A percentile compares a stretch with the other conserved stretches of the same genome.
phyloP scores from a whole-genome alignment of 225 moss, liverwort and hornwort species.

The Marchantia paleacea region DNA sequence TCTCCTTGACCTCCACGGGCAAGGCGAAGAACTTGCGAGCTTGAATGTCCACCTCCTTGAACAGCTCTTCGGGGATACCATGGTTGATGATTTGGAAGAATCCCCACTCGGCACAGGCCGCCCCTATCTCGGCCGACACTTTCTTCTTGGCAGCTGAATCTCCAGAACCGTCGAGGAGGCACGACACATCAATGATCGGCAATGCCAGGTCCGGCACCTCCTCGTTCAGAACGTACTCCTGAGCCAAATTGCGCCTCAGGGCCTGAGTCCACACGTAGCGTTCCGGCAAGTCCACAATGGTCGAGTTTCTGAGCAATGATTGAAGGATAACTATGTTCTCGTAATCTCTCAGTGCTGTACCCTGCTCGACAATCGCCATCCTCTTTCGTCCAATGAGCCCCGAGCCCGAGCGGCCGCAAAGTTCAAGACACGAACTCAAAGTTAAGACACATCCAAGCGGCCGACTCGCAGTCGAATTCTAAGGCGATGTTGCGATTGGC shows the following conservation, averaged over 20 bases:
- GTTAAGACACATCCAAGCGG: not conserved
- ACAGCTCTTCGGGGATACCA: conserved; percentile 14
- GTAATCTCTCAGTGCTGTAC: conserved; percentile 2
- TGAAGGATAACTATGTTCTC: conserved; percentile 15
- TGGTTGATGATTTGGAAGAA: conserved; percentile 40
- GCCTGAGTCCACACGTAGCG: conserved; percentile 20
- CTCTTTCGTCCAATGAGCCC: not conserved
- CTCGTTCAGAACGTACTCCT: conserved; percentile 1
- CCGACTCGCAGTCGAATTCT: not conserved
- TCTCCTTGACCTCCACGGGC: conserved; percentile 38
- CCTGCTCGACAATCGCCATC: conserved; percentile 6
- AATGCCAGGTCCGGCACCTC: conserved; percentile 2
- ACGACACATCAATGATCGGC: not conserved
- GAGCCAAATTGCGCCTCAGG: conserved; percentile 7
- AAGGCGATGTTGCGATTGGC: not conserved
- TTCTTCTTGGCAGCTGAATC: conserved; percentile 4
- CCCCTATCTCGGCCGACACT: conserved; percentile 6
- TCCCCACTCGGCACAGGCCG: conserved; percentile 22
- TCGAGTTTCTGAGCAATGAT: conserved; percentile 8
- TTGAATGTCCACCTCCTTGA: conserved; percentile 5
- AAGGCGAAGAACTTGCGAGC: conserved; percentile 30
- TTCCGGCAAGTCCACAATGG: conserved; percentile 10
- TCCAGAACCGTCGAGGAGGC: not conserved
- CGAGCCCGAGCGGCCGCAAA: not conserved
- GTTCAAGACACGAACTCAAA: conserved; percentile 1